Base-by-base conservation (phyloP, 768 basidiomycete species). In the Lentinula guzmanii region DNA sequence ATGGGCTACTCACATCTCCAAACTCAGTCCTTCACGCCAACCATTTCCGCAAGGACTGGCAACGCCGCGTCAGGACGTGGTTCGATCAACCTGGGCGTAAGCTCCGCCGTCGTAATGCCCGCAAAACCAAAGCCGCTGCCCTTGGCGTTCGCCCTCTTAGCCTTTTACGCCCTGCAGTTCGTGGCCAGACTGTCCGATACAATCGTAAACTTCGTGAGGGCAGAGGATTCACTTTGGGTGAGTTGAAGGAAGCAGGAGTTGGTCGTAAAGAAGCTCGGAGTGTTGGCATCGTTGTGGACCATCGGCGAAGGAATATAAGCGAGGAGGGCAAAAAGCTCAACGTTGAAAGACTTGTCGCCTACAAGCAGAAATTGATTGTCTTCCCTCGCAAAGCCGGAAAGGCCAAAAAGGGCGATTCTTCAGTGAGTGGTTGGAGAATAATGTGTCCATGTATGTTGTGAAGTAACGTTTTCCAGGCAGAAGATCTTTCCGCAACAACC, bases 1-100 rank as follows among this genome's bases (percentile, higher is more conserved):
- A 24, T 53, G 16, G 10, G 8, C 51, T 28, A 10, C 60, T n/a
- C 42, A 63, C 58, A 53, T 51, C 28, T 52, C 48, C 11, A 41
- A 51, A 16, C 48, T 4, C 52, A 91, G 92, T 91, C 80, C 91
- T 96, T 76, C 94, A 86, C 79, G 84, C 77, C 69, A 95, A 95
- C 78, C 94, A 97, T 76, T 95, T 95, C 86, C 92, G 87, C 82
- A 98, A 98, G 87, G 95, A 98, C 76, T 98, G 95, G 95, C 96
- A 98, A 77, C 84, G 88, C 72, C 90, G 90, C 66, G 94, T 96
- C 69, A 89, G 89, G 77, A 96, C 93, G 72, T 95, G 95, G 95
- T 98, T 98, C 75, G 91, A 98, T 82, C 97, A 99, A 79, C 94
- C 97, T 61, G 96, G 95, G 53, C 91, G 92, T 74, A 98, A 98